Percentiles rank a stretch among this genome's conserved stretches.
Conservation (phyloP, 2,329 filamentous ascomycete species). For the Fusarium equiseti region DNA sequence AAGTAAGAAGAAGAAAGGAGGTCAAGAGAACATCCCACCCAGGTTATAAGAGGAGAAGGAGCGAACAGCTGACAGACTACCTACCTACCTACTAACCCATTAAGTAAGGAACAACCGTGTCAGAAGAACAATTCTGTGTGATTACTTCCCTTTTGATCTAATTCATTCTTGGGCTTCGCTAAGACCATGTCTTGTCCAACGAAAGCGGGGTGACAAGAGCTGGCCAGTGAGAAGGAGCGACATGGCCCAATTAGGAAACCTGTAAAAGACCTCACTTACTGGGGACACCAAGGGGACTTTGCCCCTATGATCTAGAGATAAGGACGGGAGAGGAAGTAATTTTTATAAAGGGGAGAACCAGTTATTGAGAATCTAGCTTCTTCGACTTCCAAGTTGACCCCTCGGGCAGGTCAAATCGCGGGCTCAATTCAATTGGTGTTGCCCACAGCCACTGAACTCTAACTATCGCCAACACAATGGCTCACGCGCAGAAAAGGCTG, state of each 20-base stretch:
- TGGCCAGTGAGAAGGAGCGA: slow-evolving; percentile 48
- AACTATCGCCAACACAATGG: too few species aligned
- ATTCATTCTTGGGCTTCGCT: slow-evolving; percentile 9
- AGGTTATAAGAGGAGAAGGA: neutral
- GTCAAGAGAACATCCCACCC: neutral
- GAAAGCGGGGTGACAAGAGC: slow-evolving; percentile 38
- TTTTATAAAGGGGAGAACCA: too few species aligned
- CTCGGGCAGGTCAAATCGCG: too few species aligned
- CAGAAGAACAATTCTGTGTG: slow-evolving; percentile 6
- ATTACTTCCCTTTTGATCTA: slow-evolving; percentile 11
- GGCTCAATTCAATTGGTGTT: too few species aligned
- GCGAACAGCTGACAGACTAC: neutral
- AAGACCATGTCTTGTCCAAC: slow-evolving; percentile 2
- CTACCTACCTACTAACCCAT: neutral
- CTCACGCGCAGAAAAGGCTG: too few species aligned
- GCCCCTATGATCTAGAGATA: neutral
- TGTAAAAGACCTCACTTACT: neutral
- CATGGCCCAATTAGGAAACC: slow-evolving; percentile 50
- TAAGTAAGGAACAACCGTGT: neutral
- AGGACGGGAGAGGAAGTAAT: neutral
- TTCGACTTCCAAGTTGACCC: too few species aligned
- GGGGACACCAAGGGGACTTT: neutral
- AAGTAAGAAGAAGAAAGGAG: neutral
- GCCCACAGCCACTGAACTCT: too few species aligned
- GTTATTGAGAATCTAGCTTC: too few species aligned